Conservation (phyloP, 1,284 basidiomycete genomes). For the Peniophora sp. region DNA sequence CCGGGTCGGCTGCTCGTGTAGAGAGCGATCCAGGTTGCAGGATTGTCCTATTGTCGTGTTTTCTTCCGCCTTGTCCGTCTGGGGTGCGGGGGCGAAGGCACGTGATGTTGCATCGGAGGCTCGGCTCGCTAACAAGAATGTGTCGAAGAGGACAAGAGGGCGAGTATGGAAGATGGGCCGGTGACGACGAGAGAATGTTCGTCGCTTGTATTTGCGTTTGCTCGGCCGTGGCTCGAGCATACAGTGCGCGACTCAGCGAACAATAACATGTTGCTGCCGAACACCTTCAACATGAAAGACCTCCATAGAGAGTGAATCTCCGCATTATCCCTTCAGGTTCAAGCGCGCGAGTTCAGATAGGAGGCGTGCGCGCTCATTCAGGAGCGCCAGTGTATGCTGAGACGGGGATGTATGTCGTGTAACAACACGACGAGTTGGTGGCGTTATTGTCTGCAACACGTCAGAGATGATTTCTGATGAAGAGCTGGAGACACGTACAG, state of each 20-base stretch:
- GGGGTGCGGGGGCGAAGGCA: too few relatives aligned
- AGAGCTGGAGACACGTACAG: background rate
- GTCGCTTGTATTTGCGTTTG: background rate
- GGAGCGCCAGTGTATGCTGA: conserved; percentile 36
- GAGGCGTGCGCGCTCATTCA: conserved; percentile 42
- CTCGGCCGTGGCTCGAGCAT: background rate
- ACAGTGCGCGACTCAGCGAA: background rate
- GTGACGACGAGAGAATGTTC: too few relatives aligned
- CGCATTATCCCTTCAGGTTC: conserved; percentile 7
- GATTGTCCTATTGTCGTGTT: too few relatives aligned
- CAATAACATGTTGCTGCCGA: background rate
- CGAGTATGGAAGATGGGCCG: too few relatives aligned
- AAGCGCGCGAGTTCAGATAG: conserved; percentile 37
- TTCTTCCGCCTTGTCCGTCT: too few relatives aligned
- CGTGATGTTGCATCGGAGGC: too few relatives aligned
- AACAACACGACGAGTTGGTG: conserved; percentile 8
- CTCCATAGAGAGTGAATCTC: background rate
- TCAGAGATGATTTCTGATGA: background rate
- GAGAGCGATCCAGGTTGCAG: too few relatives aligned
- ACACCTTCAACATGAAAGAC: background rate
- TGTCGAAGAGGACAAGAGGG: too few relatives aligned
- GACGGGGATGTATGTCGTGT: conserved; percentile 31
- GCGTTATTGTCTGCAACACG: background rate
- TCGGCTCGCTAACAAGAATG: too few relatives aligned
- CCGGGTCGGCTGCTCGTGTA: too few relatives aligned